These are phyloP conservation scores for Scleroderma bovista DNA, from an alignment of 768 basidiomycete genomes.

Conservation along the genomic window DNA sequence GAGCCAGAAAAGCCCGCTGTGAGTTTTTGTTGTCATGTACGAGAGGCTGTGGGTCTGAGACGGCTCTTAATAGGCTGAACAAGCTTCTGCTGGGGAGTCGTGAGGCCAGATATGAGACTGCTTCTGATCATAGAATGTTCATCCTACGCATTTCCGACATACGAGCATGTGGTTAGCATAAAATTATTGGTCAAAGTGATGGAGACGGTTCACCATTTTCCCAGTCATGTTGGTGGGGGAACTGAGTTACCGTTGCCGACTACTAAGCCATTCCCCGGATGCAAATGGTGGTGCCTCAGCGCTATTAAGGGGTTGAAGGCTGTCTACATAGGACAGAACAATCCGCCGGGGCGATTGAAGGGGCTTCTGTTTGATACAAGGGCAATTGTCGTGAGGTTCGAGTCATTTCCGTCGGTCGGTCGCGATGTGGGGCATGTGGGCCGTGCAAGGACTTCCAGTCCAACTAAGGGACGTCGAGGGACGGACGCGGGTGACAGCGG, in stretches of 20 bases:
- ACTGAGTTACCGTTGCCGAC: background rate
- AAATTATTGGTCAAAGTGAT: background rate
- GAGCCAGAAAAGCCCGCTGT: slow-evolving; percentile 8
- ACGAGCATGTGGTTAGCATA: background rate
- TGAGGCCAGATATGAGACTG: slow-evolving; percentile 3
- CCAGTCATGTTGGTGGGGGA: background rate
- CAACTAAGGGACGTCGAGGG: background rate
- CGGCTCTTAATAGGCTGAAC: background rate
- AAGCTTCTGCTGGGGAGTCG: slow-evolving; percentile 3
- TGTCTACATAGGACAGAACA: background rate
- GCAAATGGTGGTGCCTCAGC: background rate
- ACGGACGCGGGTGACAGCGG: background rate
- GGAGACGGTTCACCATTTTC: background rate
- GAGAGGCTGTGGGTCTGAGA: slow-evolving; percentile 2
- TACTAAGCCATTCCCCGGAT: background rate
- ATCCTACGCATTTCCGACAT: background rate
- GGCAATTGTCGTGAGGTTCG: background rate
- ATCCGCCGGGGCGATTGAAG: background rate
- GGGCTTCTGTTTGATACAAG: background rate
- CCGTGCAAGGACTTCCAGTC: background rate
- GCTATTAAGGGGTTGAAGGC: background rate
- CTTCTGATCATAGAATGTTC: background rate
- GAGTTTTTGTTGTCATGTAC: slow-evolving; percentile 4
- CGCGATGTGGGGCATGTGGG: background rate
- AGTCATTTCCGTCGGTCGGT: background rate